A percentile compares a stretch with the other conserved stretches of the same genome.
Conservation (phyloP, 169 alveolate species). For the Plasmodium gonderi region DNA sequence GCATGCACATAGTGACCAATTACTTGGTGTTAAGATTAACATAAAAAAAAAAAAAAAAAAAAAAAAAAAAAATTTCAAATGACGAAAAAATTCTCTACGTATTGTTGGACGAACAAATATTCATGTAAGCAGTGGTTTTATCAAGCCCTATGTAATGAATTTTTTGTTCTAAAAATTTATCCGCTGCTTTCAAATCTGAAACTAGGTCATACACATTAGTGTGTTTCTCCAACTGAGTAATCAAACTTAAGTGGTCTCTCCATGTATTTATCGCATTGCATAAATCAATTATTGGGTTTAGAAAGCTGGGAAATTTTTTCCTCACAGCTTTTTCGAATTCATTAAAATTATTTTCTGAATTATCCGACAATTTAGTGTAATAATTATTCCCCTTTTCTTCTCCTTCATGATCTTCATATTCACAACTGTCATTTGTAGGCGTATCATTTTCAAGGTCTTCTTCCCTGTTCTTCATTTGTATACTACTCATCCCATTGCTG, state of each 20-base stretch:
- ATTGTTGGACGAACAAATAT: conserved; percentile 44
- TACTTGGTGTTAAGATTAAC: not conserved
- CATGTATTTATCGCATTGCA: conserved; percentile 73
- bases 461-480: not conserved
- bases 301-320: conserved; percentile 61
- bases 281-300: conserved; percentile 60
- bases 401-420: not conserved
- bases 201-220: conserved; percentile 71
- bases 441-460: not conserved
- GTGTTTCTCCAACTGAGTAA: conserved; percentile 57
- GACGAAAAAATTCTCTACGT: not conserved
- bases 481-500: not conserved
- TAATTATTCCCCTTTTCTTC: not conserved
- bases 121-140: conserved; percentile 41
- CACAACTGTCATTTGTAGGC: not conserved
- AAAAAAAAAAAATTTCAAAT: not conserved
- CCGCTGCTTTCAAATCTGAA: conserved; percentile 71
- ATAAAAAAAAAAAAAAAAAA: not conserved
- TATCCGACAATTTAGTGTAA: not conserved
- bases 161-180: conserved; percentile 61
- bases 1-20: not conserved
- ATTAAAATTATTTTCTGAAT: conserved; percentile 36
- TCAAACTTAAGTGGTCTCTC: conserved; percentile 65
- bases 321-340: conserved; percentile 68
- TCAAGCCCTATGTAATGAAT: conserved; percentile 71